Base-by-base conservation (phyloP, 176 grass and related monocot species). In the Oryza rufipogon region DNA sequence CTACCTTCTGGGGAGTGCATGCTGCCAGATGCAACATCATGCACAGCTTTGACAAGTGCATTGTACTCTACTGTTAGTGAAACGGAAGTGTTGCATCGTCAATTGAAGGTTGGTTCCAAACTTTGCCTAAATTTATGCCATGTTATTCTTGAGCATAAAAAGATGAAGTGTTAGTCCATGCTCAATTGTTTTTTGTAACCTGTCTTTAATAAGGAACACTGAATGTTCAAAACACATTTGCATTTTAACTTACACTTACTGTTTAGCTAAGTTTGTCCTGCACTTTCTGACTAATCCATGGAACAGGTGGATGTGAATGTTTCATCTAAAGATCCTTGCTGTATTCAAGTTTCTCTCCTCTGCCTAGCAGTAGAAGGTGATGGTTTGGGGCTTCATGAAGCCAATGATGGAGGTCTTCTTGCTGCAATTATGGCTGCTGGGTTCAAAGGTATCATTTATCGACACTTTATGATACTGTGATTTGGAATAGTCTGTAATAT, bases 381-480 rank as follows among this genome's bases (percentile, higher is more conserved):
- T 86, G 96, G 93, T 25, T 75, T 89, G 87, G 93, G 93, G 56
- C 68, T 90, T 81, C 93, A 98, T 90, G 93, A 93, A 90, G 80
- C 78, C 61, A 95, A 92, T 69, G 89, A 98, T 81, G 96, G 96
- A 84, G 96, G 96, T 76, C 83, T 98, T 84, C 92, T 98, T 77
- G 89, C 96, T 66, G 88, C 89, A 78, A 79, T 95, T 52, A 93
- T 95, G 77, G 91, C 93, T 0, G 93, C 91, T 87, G 96, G 96
- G 46, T 98, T 95, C 68, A 95, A 98, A 95, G 96, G 96, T 98
- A 77, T 74, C 56, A 30, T 76, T 38, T 45, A 28, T 65, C 19
- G 39, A 64, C 6, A 66, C 4, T 81, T 79, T 71, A 65, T 28
- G 8, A 16, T 36, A 41, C 38, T 39, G 1, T 33, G 47, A 20